Evolutionary conservation across 2,329 filamentous ascomycete species (phyloP).

Genomic region (Ceratocystis eucalypticola): DNA sequence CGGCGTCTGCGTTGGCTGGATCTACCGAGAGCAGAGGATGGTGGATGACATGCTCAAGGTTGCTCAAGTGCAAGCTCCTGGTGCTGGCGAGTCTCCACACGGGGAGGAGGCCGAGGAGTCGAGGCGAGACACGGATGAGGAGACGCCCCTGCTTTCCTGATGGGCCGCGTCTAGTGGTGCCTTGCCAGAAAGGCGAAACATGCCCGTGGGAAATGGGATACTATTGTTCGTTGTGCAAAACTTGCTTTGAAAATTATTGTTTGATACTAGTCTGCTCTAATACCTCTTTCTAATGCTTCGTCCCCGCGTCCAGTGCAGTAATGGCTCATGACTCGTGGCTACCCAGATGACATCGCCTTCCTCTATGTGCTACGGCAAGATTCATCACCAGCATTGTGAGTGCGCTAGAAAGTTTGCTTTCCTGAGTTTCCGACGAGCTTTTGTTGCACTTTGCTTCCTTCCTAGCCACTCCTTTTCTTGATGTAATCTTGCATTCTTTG

Average conservation of each 20-base stretch:
- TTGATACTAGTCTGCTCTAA: neutral
- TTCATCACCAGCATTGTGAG: no score
- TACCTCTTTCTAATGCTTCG: neutral
- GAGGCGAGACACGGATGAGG: constrained; percentile 23
- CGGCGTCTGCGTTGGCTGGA: constrained; percentile 29
- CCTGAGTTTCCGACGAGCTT: neutral
- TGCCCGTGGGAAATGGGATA: neutral
- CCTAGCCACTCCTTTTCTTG: neutral
- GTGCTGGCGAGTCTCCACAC: neutral
- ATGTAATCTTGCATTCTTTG: neutral
- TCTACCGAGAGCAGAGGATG: constrained; percentile 27
- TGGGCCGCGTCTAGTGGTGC: neutral
- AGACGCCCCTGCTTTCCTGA: constrained; percentile 26
- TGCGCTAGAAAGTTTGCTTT: neutral
- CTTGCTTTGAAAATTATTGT: neutral
- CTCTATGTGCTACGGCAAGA: no score
- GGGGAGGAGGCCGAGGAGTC: neutral
- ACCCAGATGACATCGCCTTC: no score
- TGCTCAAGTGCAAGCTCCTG: neutral
- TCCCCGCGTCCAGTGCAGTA: no score
- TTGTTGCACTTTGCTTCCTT: neutral
- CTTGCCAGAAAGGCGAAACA: neutral
- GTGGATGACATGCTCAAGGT: constrained; percentile 5
- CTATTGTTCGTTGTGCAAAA: neutral
- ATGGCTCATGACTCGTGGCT: no score